Conservation (phyloP, 1,284 basidiomycete species). For the Mycosarcoma maydis region DNA sequence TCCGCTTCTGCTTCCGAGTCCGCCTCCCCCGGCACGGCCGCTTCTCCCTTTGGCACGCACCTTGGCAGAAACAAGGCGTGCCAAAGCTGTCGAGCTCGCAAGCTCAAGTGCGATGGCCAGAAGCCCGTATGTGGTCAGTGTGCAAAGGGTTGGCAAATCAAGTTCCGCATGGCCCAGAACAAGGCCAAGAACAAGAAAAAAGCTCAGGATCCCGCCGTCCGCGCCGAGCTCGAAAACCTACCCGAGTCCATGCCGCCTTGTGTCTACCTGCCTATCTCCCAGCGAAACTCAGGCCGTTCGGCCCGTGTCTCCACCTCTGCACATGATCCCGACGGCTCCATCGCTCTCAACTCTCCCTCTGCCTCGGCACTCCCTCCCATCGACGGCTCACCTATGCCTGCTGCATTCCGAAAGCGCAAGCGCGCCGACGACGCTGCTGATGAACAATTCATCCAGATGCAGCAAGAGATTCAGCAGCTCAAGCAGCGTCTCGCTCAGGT, state of each 20-base stretch:
- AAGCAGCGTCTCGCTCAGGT: slow-evolving; percentile 43
- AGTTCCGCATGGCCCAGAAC: slow-evolving; percentile 49
- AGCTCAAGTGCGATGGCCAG: slow-evolving; percentile 59
- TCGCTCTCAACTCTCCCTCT: slow-evolving; percentile 21
- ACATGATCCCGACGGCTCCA: slow-evolving; percentile 22
- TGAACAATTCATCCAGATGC: slow-evolving; percentile 35
- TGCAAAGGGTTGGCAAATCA: slow-evolving; percentile 57
- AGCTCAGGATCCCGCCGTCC: slow-evolving; percentile 33
- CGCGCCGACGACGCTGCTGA: slow-evolving; percentile 35
- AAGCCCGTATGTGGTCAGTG: slow-evolving; percentile 59
- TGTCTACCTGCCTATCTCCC: slow-evolving; percentile 46
- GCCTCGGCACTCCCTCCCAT: slow-evolving; percentile 22
- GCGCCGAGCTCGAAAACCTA: slow-evolving; percentile 40
- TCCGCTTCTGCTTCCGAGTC: slow-evolving; percentile 11
- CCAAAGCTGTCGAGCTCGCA: slow-evolving; percentile 56
- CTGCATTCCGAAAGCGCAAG: slow-evolving; percentile 42
- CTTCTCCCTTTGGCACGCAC: slow-evolving; percentile 54
- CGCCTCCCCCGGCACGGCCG: slow-evolving; percentile 12
- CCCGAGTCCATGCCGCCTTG: slow-evolving; percentile 51
- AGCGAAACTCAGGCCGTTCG: slow-evolving; percentile 36
- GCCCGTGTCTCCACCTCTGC: slow-evolving; percentile 24
- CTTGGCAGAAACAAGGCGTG: slow-evolving; percentile 59
- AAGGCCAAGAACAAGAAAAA: slow-evolving; percentile 53
- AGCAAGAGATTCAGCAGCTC: slow-evolving; percentile 46
- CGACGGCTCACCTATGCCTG: slow-evolving; percentile 39